Percentiles rank a stretch among this genome's conserved stretches.
Conservation (phyloP, 2,329 filamentous ascomycete species). For the Didymella arachidicola region DNA sequence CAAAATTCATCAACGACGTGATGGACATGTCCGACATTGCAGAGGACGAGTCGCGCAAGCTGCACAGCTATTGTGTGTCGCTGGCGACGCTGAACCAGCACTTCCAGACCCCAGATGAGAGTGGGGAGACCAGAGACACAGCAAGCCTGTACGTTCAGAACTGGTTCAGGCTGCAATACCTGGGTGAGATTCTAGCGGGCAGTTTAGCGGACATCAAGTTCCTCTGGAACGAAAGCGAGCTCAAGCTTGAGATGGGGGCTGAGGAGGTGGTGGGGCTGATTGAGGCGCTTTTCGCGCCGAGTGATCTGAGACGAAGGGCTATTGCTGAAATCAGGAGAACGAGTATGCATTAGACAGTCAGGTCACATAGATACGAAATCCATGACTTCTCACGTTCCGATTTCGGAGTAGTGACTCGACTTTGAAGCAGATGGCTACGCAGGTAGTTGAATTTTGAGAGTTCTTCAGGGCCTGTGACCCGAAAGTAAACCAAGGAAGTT, state of each 20-base stretch:
- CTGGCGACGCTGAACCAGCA: slow-evolving; percentile 64
- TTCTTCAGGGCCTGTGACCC: no score
- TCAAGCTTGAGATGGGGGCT: slow-evolving; percentile 67
- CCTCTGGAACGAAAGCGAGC: slow-evolving; percentile 69
- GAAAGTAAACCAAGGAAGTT: no score
- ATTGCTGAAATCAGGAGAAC: slow-evolving; percentile 62
- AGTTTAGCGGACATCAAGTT: slow-evolving; percentile 71
- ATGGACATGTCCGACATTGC: slow-evolving; percentile 70
- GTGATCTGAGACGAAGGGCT: slow-evolving; percentile 64
- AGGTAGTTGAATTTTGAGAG: no score
- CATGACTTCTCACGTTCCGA: not conserved
- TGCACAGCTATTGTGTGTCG: slow-evolving; percentile 65
- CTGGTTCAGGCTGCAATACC: slow-evolving; percentile 72
- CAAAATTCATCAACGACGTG: slow-evolving; percentile 68
- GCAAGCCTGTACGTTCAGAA: slow-evolving; percentile 68
- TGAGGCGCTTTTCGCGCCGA: slow-evolving; percentile 70
- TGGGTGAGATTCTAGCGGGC: slow-evolving; percentile 69
- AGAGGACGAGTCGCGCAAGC: slow-evolving; percentile 66
- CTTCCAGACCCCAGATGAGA: slow-evolving; percentile 59
- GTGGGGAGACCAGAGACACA: slow-evolving; percentile 57
- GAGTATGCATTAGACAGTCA: slow-evolving; percentile 29
- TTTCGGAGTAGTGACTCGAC: no score
- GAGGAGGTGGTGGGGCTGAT: slow-evolving; percentile 71
- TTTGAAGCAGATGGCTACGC: no score
- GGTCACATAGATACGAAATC: slow-evolving; percentile 11